These are phyloP conservation scores for Akanthomyces muscarius DNA, from an alignment of 2,329 filamentous ascomycete genomes.

Conservation along the genomic window DNA sequence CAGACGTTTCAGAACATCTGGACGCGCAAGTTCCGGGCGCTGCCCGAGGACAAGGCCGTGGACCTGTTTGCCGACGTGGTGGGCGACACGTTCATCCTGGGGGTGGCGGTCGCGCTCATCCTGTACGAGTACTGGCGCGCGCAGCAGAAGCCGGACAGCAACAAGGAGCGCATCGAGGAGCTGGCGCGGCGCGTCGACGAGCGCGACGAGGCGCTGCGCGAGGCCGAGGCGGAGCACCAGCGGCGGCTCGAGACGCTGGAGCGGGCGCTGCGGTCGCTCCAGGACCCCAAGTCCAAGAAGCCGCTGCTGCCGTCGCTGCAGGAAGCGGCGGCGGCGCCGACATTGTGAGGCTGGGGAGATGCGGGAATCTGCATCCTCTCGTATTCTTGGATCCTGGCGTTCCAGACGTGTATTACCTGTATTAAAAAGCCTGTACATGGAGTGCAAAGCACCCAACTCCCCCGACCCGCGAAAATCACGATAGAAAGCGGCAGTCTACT, in stretches of 20 bases:
- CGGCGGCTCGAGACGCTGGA: constrained; percentile 51
- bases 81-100: constrained; percentile 59
- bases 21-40: constrained; percentile 57
- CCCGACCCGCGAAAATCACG: not conserved
- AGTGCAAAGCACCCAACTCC: not conserved
- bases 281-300: constrained; percentile 54
- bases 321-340: constrained; percentile 17
- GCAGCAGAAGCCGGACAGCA: constrained; percentile 57
- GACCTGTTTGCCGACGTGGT: constrained; percentile 64
- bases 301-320: constrained; percentile 44
- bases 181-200: constrained; percentile 45
- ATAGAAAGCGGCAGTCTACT: constrained; percentile 5
- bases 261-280: constrained; percentile 46
- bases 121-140: constrained; percentile 59
- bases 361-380: not conserved
- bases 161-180: constrained; percentile 49
- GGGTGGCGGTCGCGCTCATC: constrained; percentile 53
- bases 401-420: not conserved
- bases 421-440: not conserved
- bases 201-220: constrained; percentile 47
- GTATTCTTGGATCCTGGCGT: not conserved
- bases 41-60: constrained; percentile 63
- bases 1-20: constrained; percentile 49
- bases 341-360: not conserved
- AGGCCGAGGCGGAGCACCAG: constrained; percentile 40